phyloP scores from a whole-genome alignment of 1,284 basidiomycete species.

The Paramarasmius palmivorus region DNA sequence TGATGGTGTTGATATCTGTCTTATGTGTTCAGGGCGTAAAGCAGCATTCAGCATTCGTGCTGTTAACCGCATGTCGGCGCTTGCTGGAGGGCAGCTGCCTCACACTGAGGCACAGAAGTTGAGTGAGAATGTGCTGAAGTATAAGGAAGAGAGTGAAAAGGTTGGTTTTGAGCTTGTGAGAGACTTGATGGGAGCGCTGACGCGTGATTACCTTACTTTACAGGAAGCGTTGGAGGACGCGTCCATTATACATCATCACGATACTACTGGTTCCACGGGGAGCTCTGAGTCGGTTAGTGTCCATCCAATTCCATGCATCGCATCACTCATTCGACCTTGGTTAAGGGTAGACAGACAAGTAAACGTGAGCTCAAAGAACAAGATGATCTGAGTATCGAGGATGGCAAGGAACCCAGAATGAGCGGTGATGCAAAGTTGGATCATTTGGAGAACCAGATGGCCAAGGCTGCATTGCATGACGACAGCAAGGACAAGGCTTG shows the following conservation, averaged over 20 bases:
- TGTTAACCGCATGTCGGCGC: constrained; percentile 73
- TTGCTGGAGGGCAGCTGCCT: constrained; percentile 39
- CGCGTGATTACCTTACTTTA: not conserved
- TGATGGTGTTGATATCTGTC: constrained; percentile 8
- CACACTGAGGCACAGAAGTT: constrained; percentile 51
- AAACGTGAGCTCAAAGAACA: not conserved
- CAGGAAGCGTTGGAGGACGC: constrained; percentile 15
- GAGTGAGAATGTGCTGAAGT: constrained; percentile 63
- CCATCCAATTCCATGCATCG: too few relatives aligned
- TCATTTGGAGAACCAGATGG: constrained; percentile 4
- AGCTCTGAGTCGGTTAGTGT: not conserved
- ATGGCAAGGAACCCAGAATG: not conserved
- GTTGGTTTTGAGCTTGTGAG: constrained; percentile 5
- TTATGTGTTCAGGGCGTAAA: constrained; percentile 66
- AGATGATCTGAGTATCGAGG: constrained; percentile 1
- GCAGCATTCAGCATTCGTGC: constrained; percentile 86
- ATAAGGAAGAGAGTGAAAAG: constrained; percentile 82
- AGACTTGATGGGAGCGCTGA: not conserved
- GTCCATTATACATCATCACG: constrained; percentile 13
- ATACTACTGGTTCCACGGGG: not conserved
- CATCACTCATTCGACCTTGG: not conserved
- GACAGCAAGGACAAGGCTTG: not conserved
- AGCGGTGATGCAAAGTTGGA: not conserved
- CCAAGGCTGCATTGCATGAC: not conserved
- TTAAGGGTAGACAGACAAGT: not conserved